Evolutionary conservation across 2,329 filamentous ascomycete species (phyloP).

Genomic region (Westerdykella ornata): DNA sequence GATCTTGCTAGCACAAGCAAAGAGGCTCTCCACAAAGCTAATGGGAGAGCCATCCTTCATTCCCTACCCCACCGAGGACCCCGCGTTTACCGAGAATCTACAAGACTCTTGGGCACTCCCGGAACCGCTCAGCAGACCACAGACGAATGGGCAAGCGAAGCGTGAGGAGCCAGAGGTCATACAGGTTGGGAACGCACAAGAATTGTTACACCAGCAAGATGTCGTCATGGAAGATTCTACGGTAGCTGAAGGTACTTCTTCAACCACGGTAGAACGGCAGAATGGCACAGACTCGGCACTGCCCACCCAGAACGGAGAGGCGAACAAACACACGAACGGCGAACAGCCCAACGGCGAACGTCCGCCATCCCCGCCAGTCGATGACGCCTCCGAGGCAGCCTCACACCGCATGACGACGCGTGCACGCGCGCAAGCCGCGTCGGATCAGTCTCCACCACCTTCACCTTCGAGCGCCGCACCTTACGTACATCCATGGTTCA

Average conservation of each 20-base stretch:
- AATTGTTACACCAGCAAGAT: slow-evolving; percentile 14
- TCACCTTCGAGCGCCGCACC: slow-evolving; percentile 45
- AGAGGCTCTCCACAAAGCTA: slow-evolving; percentile 64
- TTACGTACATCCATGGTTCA: slow-evolving; percentile 69
- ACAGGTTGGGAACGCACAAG: slow-evolving; percentile 4
- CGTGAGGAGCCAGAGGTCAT: slow-evolving; percentile 5
- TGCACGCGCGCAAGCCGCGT: slow-evolving; percentile 45
- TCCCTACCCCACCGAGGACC: slow-evolving; percentile 49
- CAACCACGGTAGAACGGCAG: slow-evolving; percentile 1
- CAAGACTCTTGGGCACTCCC: slow-evolving; percentile 9
- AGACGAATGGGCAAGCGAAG: background rate
- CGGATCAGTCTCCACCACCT: slow-evolving; percentile 36
- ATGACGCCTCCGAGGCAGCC: slow-evolving; percentile 40
- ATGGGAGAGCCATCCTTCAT: slow-evolving; percentile 67
- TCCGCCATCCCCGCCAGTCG: slow-evolving; percentile 16
- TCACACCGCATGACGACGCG: slow-evolving; percentile 52
- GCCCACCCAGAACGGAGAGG: slow-evolving; percentile 17
- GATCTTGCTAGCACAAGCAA: slow-evolving; percentile 63
- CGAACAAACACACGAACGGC: background rate
- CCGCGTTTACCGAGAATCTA: slow-evolving; percentile 26
- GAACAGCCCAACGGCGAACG: slow-evolving; percentile 20
- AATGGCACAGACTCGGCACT: slow-evolving; percentile 12
- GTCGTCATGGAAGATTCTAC: slow-evolving; percentile 24
- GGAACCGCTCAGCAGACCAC: background rate
- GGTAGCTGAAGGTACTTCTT: slow-evolving; percentile 13